phyloP scores from a whole-genome alignment of 1,284 basidiomycete genomes.

The Sanghuangporus baumii region DNA sequence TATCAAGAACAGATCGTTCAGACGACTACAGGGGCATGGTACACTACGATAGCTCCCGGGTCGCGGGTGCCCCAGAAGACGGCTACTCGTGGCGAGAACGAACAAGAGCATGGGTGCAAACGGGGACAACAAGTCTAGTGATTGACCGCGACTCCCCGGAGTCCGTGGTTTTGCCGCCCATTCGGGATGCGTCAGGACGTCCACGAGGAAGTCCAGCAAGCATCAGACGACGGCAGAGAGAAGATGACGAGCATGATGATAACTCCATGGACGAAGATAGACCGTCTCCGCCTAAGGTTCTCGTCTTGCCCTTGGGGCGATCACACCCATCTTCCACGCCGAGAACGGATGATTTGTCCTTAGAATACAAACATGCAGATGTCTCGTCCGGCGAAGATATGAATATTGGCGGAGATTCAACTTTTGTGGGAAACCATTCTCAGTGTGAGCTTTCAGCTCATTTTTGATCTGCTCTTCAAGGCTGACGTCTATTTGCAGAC shows the following conservation, averaged over 20 bases:
- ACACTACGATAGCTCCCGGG: neutral
- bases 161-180: slow-evolving; percentile 14
- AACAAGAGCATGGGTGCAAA: neutral
- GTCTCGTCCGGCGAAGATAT: slow-evolving; percentile 1
- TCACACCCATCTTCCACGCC: neutral
- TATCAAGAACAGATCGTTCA: neutral
- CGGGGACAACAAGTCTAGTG: neutral
- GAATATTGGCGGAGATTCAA: slow-evolving; percentile 2
- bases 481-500: neutral
- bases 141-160: neutral
- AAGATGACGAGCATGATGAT: neutral
- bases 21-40: neutral
- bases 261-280: slow-evolving; percentile 1
- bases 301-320: neutral
- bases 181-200: neutral
- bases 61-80: neutral
- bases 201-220: neutral
- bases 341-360: slow-evolving; percentile 6
- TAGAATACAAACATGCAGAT: neutral
- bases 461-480: neutral
- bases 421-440: slow-evolving; percentile 1
- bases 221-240: slow-evolving; percentile 6
- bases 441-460: neutral
- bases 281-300: slow-evolving; percentile 11
- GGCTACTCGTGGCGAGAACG: neutral